These are phyloP conservation scores for Alternaria triticimaculans DNA, from an alignment of 2,329 filamentous ascomycete genomes.

Conservation along the genomic window DNA sequence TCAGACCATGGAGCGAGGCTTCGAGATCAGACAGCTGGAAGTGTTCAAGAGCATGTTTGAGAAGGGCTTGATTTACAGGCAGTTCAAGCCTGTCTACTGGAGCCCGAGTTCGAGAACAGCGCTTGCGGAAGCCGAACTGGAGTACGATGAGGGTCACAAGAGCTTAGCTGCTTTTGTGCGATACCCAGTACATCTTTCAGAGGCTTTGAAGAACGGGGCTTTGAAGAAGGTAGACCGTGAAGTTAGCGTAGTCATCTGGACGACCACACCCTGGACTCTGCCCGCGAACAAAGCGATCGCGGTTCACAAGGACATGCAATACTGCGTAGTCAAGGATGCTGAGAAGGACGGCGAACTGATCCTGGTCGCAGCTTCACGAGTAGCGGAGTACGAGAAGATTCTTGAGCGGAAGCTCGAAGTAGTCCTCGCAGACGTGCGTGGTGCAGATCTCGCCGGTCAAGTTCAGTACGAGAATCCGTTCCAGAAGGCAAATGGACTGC, in stretches of 20 bases:
- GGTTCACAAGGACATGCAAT: conserved; percentile 75
- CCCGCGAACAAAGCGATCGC: conserved; percentile 92
- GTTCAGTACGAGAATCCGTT: conserved; percentile 75
- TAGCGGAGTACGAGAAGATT: conserved; percentile 59
- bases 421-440: conserved; percentile 64
- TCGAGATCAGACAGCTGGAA: conserved; percentile 75
- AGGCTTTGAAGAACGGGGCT: conserved; percentile 51
- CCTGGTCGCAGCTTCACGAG: conserved; percentile 73
- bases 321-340: conserved; percentile 66
- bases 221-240: conserved; percentile 30
- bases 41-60: conserved; percentile 79
- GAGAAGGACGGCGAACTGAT: conserved; percentile 60
- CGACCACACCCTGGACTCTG: conserved; percentile 96
- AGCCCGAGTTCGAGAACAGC: conserved; percentile 79
- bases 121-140: conserved; percentile 82
- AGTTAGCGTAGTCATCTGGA: conserved; percentile 91
- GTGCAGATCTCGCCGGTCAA: conserved; percentile 67
- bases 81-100: conserved; percentile 87
- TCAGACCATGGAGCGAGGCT: conserved; percentile 78
- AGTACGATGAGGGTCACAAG: conserved; percentile 77
- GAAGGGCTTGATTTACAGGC: conserved; percentile 73
- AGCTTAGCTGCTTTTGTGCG: conserved; percentile 79
- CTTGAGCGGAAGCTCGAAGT: conserved; percentile 52
- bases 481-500: conserved; percentile 64
- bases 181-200: conserved; percentile 68